A percentile compares a stretch with the other conserved stretches of the same genome.
These are phyloP conservation scores for Penicillium digitatum DNA, from an alignment of 2,329 filamentous ascomycete genomes.

Conservation along the genomic window DNA sequence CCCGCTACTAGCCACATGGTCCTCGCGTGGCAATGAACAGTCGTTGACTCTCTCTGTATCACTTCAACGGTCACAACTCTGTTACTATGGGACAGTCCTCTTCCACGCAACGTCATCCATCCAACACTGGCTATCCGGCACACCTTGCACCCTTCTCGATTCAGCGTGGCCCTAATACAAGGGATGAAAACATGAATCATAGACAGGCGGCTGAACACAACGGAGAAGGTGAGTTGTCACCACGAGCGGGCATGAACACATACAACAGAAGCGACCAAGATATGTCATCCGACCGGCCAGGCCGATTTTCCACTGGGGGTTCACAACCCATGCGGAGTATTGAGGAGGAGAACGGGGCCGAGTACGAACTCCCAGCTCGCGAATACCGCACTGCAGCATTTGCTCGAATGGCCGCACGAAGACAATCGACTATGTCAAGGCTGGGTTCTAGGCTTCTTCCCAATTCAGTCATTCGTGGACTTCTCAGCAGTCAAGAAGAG, in stretches of 20 bases:
- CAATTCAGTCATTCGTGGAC: constrained; percentile 43
- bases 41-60: constrained; percentile 24
- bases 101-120: constrained; percentile 39
- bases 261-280: constrained; percentile 11
- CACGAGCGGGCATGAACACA: constrained; percentile 14
- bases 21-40: constrained; percentile 31
- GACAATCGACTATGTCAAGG: constrained; percentile 48
- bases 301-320: constrained; percentile 6
- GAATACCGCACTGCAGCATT: constrained; percentile 33
- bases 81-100: constrained; percentile 45
- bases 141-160: constrained; percentile 19
- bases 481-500: constrained; percentile 46
- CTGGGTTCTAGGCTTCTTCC: constrained; percentile 48
- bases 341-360: constrained; percentile 37
- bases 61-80: constrained; percentile 14
- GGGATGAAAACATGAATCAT: constrained; percentile 38
- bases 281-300: constrained; percentile 8
- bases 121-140: constrained; percentile 26
- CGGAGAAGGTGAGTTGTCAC: constrained; percentile 20
- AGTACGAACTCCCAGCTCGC: constrained; percentile 31
- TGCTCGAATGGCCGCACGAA: constrained; percentile 37
- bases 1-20: constrained; percentile 9
- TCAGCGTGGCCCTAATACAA: constrained; percentile 23
- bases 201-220: constrained; percentile 27
- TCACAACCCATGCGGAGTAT: constrained; percentile 32